These are phyloP conservation scores for Xylaria longipes DNA, from an alignment of 495 filamentous ascomycete species.

Conservation along the genomic window DNA sequence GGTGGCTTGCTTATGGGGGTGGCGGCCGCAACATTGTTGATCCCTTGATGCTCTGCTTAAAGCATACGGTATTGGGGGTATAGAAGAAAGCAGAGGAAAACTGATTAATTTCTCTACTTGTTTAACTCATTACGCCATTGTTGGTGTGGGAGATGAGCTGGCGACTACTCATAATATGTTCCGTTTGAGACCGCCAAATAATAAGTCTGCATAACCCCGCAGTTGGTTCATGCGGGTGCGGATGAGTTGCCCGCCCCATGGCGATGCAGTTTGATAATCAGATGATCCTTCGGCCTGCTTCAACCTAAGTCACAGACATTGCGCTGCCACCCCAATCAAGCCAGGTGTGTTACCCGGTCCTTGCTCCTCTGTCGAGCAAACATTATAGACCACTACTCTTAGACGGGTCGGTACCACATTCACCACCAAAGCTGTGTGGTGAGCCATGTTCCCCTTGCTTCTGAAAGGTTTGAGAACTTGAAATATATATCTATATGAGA, in stretches of 20 bases:
- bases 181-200: neutral
- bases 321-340: neutral
- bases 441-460: constrained; percentile 14
- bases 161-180: neutral
- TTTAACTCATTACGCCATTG: neutral
- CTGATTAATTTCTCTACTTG: neutral
- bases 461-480: constrained; percentile 14
- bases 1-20: neutral
- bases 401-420: constrained; percentile 7
- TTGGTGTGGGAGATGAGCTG: neutral
- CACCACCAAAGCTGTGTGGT: neutral
- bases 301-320: constrained; percentile 1
- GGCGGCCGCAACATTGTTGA: neutral
- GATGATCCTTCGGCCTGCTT: constrained; percentile 17
- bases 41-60: neutral
- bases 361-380: neutral
- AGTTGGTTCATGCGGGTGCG: neutral
- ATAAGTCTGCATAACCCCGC: neutral
- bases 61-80: neutral
- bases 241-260: neutral
- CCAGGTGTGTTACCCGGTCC: neutral
- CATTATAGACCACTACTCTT: neutral
- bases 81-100: neutral
- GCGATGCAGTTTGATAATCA: constrained; percentile 13
- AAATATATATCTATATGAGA: neutral